Base-by-base conservation (phyloP, 176 grass and related monocot species). In the Lolium multiflorum region DNA sequence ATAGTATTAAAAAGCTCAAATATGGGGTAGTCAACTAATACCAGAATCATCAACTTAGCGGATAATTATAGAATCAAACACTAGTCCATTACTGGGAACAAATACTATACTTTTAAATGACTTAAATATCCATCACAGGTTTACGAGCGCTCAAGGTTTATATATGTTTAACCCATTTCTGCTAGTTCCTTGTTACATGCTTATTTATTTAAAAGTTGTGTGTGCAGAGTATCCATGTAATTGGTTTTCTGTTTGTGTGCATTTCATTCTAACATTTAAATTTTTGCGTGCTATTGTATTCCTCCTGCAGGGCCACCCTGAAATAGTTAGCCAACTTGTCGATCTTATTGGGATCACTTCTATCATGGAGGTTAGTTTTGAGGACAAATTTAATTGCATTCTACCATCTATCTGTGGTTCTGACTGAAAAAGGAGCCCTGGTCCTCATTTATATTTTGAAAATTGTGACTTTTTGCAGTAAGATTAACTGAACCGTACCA, bases 281-380 rank as follows among this genome's bases (percentile, higher is more conserved):
- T 78, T 70, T 68, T 49, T 76, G 61, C 77, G 14, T 77, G 54
- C 21, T 84, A 9, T 59, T 92, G 58, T 90, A 26, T 81, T 55
- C 12, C 69, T 93, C 64, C 49, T 89, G 71, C 88, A 98, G 96
- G 82, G 84, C 28, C 91, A 94, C 88, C 96, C 85, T 77, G 91
- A 94, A 87, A 91, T 98, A 78, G 84, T 98, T 71, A 81, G 73
- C 64, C 96, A 95, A 80, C 91, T 98, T 72, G 90, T 94, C 52
- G 93, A 98, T 85, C 93, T 98, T 68, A 95, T 98, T 82, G 96
- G 96, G 16, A 95, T 95, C 77, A 98, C 96, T 83, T 98, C 96
- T 81, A 94, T 98, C n/a, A 98, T 98, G 96, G 96, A 98, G 93
- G 96, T 98, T 51, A 84, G 83, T 20, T 55, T 20, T 7, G 26